phyloP scores from a whole-genome alignment of 2,329 filamentous ascomycete genomes.

The Teratosphaeria zuluensis region DNA sequence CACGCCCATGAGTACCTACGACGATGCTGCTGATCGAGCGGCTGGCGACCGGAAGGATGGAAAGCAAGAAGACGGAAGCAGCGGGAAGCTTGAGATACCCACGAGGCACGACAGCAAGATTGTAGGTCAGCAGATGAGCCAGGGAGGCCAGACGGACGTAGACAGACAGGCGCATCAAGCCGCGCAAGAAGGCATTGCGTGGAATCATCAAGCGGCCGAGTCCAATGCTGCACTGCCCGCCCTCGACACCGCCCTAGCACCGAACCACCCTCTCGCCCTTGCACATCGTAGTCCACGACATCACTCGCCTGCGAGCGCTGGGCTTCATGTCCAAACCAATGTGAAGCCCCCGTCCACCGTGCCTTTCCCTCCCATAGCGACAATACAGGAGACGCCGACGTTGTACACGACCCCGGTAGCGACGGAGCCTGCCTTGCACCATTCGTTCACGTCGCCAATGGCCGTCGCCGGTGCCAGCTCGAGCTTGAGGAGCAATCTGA shows the following conservation, averaged over 20 bases:
- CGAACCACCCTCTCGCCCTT: background rate
- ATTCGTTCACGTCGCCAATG: conserved; percentile 30
- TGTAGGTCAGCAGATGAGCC: background rate
- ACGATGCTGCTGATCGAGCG: background rate
- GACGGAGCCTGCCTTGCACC: conserved; percentile 24
- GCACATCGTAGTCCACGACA: conserved; percentile 6
- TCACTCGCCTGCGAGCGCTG: conserved; percentile 2
- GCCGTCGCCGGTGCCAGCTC: conserved; percentile 17
- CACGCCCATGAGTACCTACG: background rate
- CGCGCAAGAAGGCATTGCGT: background rate
- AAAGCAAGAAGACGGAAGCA: background rate
- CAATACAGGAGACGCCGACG: conserved; percentile 15
- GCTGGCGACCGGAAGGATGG: background rate
- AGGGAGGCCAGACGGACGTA: background rate
- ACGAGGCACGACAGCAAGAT: background rate
- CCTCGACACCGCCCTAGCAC: conserved; percentile 3
- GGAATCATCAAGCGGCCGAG: background rate
- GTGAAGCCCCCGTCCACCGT: background rate
- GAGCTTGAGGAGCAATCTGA: conserved; percentile 31
- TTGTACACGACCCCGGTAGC: conserved; percentile 24
- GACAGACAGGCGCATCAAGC: background rate
- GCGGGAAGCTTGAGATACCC: background rate
- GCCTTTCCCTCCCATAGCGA: conserved; percentile 1
- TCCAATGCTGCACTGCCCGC: conserved; percentile 2
- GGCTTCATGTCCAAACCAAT: conserved; percentile 6